These are phyloP conservation scores for Xylaria curta DNA, from an alignment of 495 filamentous ascomycete genomes.

Conservation along the genomic window DNA sequence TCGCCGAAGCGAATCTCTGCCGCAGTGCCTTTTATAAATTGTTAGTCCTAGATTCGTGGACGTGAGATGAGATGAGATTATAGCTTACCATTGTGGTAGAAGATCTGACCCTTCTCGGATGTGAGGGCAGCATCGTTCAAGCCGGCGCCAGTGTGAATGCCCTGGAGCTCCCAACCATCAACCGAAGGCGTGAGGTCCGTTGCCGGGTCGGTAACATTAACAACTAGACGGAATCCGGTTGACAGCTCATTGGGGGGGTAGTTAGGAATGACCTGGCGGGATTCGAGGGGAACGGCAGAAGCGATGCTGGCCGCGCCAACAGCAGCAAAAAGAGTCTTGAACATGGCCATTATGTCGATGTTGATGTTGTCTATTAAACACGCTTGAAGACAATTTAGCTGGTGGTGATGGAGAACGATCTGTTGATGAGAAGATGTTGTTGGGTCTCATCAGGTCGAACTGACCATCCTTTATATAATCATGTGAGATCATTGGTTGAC, in stretches of 20 bases:
- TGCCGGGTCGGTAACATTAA: conserved; percentile 36
- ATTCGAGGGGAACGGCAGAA: conserved; percentile 4
- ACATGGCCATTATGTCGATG: conserved; percentile 7
- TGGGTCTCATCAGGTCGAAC: background rate
- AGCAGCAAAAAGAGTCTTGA: conserved; percentile 11
- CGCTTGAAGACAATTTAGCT: background rate
- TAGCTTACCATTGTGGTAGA: conserved; percentile 42
- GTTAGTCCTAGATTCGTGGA: conserved; percentile 1
- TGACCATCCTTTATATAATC: background rate
- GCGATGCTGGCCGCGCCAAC: conserved; percentile 19
- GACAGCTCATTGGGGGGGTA: conserved; percentile 25
- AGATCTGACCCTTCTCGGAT: conserved; percentile 33
- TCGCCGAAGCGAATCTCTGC: conserved; percentile 25
- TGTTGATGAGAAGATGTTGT: conserved; percentile 2
- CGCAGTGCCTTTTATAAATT: conserved; percentile 32
- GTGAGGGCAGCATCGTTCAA: conserved; percentile 40
- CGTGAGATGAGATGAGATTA: background rate
- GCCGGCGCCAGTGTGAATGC: conserved; percentile 42
- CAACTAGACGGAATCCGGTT: conserved; percentile 40
- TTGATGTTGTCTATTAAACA: background rate
- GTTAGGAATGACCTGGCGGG: conserved; percentile 17
- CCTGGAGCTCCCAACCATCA: conserved; percentile 31
- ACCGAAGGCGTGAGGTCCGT: conserved; percentile 38
- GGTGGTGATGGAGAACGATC: background rate
- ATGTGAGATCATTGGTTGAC: background rate